These are phyloP conservation scores for Rhododendron griersonianum DNA, from an alignment of 148 eudicot genomes.

Conservation along the genomic window DNA sequence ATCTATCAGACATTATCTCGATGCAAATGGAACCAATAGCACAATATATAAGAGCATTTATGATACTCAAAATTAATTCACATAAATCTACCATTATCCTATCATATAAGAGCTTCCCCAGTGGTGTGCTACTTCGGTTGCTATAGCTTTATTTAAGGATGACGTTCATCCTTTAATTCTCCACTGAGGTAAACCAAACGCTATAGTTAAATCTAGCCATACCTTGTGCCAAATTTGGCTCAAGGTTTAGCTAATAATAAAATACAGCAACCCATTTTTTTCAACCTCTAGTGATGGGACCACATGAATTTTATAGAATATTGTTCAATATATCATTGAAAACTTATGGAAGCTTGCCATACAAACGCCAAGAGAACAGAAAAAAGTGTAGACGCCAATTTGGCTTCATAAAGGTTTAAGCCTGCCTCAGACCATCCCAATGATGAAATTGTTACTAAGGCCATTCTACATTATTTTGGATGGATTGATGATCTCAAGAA, in stretches of 20 bases:
- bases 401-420: background rate
- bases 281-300: background rate
- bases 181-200: background rate
- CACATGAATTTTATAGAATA: background rate
- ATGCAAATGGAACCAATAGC: slow-evolving; percentile 14
- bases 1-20: slow-evolving; percentile 4
- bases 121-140: background rate
- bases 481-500: background rate
- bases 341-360: background rate
- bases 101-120: background rate
- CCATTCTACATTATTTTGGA: background rate
- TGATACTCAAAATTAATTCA: background rate
- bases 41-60: background rate
- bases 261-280: background rate
- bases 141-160: background rate
- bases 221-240: background rate
- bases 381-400: background rate
- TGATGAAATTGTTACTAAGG: background rate
- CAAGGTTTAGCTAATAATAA: background rate
- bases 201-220: background rate
- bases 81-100: background rate
- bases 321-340: background rate
- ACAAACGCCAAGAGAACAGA: background rate
- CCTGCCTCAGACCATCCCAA: background rate
- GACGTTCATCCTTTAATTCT: background rate